Evolutionary conservation across 805 yeast genomes (phyloP), one percentile per base, ranked within the genome.

Genomic region (Kuraishia piskuri): DNA sequence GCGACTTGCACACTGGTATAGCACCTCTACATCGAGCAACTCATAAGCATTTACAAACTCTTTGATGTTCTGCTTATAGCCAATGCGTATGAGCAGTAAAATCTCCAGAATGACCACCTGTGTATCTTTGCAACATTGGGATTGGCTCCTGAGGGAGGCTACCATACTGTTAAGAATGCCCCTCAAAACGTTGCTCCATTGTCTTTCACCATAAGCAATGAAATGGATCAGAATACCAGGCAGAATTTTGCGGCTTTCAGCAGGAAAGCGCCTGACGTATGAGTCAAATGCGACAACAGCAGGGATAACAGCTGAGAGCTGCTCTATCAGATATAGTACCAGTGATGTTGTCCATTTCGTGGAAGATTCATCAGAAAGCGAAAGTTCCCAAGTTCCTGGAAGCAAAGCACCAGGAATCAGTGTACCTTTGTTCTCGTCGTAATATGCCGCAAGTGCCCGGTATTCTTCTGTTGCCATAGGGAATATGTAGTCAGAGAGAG

Each of bases 81-180:
- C 82, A 6, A 71, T 60, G 52, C 84, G 63, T 2, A 79, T 59
- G 3, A 68, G 54, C 4, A 78, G 50, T 17, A 63, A 64, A 20
- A 69, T 49, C 48, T 70, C 69, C 19, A 69, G 52, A 50, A 72
- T 62, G 6, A 64, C 37, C 8, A 56, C 53, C 25, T 59, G 54
- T 1, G 62, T 54, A 2, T 60, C 61, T 1, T 19, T 48, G 0
- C 17, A 6, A 31, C 40, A 31, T 12, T 31, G 40, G 8, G 17
- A 12, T 12, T 31, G 17, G 17, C 17, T 31, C 17, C 40, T 10
- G 14, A 31, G 8, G 17, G 40, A 7, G 9, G 4, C 40, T 31
- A n/a, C 17, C 40, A 31, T 31, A 12, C 40, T 31, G 40, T 10
- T 4, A 3, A 31, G 14, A 31, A 31, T 10, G 40, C 3, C 17